Percentiles rank a stretch among this genome's conserved stretches.
These are phyloP conservation scores for Botrytis paeoniae DNA, from an alignment of 2,329 filamentous ascomycete genomes.

Conservation along the genomic window DNA sequence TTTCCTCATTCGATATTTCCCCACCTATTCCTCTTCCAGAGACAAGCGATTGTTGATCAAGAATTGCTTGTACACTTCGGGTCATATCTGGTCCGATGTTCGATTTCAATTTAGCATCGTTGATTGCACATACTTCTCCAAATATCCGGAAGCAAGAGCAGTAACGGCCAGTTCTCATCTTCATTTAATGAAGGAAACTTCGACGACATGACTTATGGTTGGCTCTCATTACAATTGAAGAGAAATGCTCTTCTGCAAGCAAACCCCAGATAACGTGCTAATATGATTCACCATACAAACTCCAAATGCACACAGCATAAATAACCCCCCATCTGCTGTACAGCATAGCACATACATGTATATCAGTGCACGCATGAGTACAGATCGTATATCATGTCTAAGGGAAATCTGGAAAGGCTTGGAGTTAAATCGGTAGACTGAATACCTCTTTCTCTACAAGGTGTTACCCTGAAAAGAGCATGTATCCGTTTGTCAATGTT, in stretches of 20 bases:
- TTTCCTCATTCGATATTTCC: neutral
- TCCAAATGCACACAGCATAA: conserved; percentile 1
- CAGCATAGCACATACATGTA: conserved; percentile 8
- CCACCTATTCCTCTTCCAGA: neutral
- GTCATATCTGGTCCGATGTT: neutral
- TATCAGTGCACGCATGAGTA: conserved; percentile 11
- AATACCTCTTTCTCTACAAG: neutral
- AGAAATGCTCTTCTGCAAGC: neutral
- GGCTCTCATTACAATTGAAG: neutral
- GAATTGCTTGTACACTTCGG: neutral
- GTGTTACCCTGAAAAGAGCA: conserved; percentile 10
- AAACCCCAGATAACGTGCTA: conserved; percentile 11
- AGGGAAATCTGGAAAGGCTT: conserved; percentile 4
- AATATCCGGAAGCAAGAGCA: no score
- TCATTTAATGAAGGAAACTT: neutral
- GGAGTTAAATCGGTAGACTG: neutral
- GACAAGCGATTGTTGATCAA: neutral
- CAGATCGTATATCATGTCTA: conserved; percentile 9
- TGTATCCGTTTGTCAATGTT: conserved; percentile 21
- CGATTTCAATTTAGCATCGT: neutral
- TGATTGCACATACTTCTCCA: neutral
- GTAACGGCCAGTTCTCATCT: neutral
- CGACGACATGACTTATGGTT: neutral
- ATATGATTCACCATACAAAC: neutral
- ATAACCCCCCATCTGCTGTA: conserved; percentile 5